These are phyloP conservation scores for Chrysoporthe austroafricana DNA, from an alignment of 2,329 filamentous ascomycete genomes.

Conservation along the genomic window DNA sequence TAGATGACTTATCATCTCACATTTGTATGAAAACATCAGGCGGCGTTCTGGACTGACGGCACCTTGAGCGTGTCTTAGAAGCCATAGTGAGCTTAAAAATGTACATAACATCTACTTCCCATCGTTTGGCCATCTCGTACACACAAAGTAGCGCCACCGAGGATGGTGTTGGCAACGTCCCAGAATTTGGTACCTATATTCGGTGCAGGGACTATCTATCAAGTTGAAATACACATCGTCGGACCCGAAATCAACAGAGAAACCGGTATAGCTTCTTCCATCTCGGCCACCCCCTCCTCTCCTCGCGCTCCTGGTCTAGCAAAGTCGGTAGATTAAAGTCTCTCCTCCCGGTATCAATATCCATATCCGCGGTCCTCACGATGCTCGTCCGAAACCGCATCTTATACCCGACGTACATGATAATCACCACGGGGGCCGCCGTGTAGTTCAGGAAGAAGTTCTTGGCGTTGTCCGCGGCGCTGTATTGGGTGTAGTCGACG, in stretches of 20 bases:
- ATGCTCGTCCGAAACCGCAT: slow-evolving; percentile 71
- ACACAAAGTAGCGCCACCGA: not conserved
- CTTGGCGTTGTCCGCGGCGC: slow-evolving; percentile 51
- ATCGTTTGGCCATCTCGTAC: not conserved
- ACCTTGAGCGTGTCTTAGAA: not conserved
- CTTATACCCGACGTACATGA: slow-evolving; percentile 77
- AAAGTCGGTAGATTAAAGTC: slow-evolving; percentile 82
- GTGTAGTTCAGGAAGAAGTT: slow-evolving; percentile 77
- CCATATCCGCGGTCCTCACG: slow-evolving; percentile 75
- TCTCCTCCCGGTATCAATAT: slow-evolving; percentile 81
- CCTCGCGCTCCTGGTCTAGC: slow-evolving; percentile 77
- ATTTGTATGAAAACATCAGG: not conserved
- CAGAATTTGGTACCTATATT: not conserved
- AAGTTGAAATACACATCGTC: not conserved
- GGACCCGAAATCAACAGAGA: slow-evolving; percentile 58
- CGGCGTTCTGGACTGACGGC: not conserved
- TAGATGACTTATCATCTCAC: not conserved
- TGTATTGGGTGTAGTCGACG: slow-evolving; percentile 54
- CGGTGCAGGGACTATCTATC: not conserved
- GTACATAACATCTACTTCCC: not conserved
- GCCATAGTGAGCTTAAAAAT: not conserved
- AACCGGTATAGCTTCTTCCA: slow-evolving; percentile 80
- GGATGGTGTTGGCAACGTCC: not conserved
- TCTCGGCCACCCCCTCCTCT: slow-evolving; percentile 70
- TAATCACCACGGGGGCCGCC: slow-evolving; percentile 68